phyloP scores from a whole-genome alignment of 805 yeast genomes.

The Danielia oregonensis region DNA sequence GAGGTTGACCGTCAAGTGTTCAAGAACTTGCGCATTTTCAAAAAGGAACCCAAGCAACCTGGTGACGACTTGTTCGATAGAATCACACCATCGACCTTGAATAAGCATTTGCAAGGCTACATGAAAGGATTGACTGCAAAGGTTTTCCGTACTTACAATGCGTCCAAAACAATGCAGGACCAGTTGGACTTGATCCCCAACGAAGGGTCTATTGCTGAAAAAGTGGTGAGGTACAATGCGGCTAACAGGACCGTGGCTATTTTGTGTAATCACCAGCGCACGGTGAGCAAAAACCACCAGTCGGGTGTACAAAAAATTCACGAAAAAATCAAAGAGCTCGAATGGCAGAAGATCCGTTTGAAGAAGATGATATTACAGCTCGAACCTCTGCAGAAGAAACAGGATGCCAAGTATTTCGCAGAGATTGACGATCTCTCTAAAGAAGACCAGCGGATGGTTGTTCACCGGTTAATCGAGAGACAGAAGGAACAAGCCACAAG shows the following conservation, averaged over 20 bases:
- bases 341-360: conserved; percentile 76
- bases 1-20: conserved; percentile 90
- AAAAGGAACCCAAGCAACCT: conserved; percentile 81
- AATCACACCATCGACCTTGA: conserved; percentile 75
- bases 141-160: conserved; percentile 96
- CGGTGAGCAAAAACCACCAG: conserved; percentile 83
- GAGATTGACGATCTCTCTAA: conserved; percentile 65
- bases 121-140: conserved; percentile 94
- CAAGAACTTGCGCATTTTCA: conserved; percentile 81
- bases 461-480: conserved; percentile 55
- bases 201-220: conserved; percentile 84
- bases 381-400: conserved; percentile 52
- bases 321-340: conserved; percentile 73
- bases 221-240: conserved; percentile 83
- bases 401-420: conserved; percentile 56
- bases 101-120: conserved; percentile 82
- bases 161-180: conserved; percentile 95
- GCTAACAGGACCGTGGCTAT: conserved; percentile 96
- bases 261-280: conserved; percentile 94
- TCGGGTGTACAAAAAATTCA: conserved; percentile 73
- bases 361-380: conserved; percentile 67
- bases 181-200: conserved; percentile 82
- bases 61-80: conserved; percentile 94
- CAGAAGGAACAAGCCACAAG: conserved; percentile 62
- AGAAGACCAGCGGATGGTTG: conserved; percentile 60